Conservation (phyloP, 1,139 yeast species). For the Hansenula anomala region DNA sequence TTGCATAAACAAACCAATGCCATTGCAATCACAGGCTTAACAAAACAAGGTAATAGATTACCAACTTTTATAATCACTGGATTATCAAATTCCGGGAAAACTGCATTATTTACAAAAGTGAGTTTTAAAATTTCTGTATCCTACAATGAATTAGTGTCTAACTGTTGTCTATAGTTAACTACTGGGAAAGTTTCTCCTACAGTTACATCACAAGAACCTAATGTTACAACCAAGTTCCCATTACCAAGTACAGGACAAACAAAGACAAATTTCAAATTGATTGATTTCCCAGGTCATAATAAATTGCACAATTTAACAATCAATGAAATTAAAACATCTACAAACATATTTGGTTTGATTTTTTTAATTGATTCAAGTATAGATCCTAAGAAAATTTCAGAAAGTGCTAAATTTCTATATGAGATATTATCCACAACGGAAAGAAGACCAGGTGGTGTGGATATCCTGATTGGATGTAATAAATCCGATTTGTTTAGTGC, state of each 20-base stretch:
- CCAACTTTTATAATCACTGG: conserved; percentile 74
- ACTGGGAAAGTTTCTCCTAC: conserved; percentile 27
- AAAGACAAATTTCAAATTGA: conserved; percentile 36
- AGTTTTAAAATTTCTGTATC: not conserved
- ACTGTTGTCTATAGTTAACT: conserved; percentile 6
- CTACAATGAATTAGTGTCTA: not conserved
- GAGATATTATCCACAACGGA: conserved; percentile 56
- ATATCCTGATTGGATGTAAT: conserved; percentile 72
- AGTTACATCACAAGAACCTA: conserved; percentile 44
- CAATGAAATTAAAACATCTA: conserved; percentile 41
- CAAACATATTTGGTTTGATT: conserved; percentile 52
- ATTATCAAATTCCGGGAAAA: conserved; percentile 70
- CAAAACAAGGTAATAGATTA: conserved; percentile 24
- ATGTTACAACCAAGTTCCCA: conserved; percentile 27
- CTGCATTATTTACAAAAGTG: conserved; percentile 45
- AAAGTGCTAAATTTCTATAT: conserved; percentile 50
- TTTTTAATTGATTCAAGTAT: conserved; percentile 66
- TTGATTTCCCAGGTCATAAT: conserved; percentile 85
- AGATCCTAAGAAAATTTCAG: conserved; percentile 37
- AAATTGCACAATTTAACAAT: conserved; percentile 55
- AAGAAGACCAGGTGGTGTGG: conserved; percentile 55
- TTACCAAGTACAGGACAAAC: conserved; percentile 30
- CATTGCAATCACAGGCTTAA: conserved; percentile 20
- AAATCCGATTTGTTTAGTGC: conserved; percentile 82
- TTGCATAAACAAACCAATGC: conserved; percentile 19